These are phyloP conservation scores for Mrakia frigida DNA, from an alignment of 768 basidiomycete genomes.

Conservation along the genomic window DNA sequence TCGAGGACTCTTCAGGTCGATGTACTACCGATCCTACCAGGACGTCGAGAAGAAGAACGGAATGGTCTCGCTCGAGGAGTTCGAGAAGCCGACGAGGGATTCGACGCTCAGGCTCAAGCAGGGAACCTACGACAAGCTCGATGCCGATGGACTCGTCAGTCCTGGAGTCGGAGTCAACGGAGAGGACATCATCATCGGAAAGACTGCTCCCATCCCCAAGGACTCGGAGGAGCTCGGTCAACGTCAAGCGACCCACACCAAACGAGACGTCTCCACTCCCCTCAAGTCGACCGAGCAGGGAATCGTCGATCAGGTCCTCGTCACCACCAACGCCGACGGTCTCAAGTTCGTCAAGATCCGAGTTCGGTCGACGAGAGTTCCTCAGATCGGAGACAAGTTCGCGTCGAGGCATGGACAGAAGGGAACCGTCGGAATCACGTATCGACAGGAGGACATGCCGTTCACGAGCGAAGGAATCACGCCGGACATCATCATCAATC, in stretches of 20 bases:
- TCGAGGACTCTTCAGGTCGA: slow-evolving; percentile 94
- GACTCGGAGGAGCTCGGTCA: slow-evolving; percentile 97
- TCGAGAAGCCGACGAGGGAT: slow-evolving; percentile 91
- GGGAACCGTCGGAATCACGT: slow-evolving; percentile 98
- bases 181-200: slow-evolving; percentile 98
- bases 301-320: slow-evolving; percentile 92
- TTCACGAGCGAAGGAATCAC: slow-evolving; percentile 96
- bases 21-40: slow-evolving; percentile 86
- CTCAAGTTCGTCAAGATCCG: slow-evolving; percentile 98
- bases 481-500: slow-evolving; percentile 96
- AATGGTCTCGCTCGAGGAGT: slow-evolving; percentile 83
- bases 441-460: slow-evolving; percentile 99
- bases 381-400: slow-evolving; percentile 98
- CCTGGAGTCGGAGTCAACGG: slow-evolving; percentile 91
- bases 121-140: slow-evolving; percentile 96
- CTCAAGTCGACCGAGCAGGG: slow-evolving; percentile 97
- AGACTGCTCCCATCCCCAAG: slow-evolving; percentile 93
- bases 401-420: slow-evolving; percentile 99
- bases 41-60: slow-evolving; percentile 97
- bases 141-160: slow-evolving; percentile 91
- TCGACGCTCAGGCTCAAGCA: slow-evolving; percentile 95
- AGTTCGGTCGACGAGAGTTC: slow-evolving; percentile 88
- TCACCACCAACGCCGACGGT: slow-evolving; percentile 93
- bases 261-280: slow-evolving; percentile 94
- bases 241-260: slow-evolving; percentile 83